A percentile compares a stretch with the other conserved stretches of the same genome.
These are phyloP conservation scores for Chaetomiaceae sp. DNA, from an alignment of 2,329 filamentous ascomycete genomes.

Conservation along the genomic window DNA sequence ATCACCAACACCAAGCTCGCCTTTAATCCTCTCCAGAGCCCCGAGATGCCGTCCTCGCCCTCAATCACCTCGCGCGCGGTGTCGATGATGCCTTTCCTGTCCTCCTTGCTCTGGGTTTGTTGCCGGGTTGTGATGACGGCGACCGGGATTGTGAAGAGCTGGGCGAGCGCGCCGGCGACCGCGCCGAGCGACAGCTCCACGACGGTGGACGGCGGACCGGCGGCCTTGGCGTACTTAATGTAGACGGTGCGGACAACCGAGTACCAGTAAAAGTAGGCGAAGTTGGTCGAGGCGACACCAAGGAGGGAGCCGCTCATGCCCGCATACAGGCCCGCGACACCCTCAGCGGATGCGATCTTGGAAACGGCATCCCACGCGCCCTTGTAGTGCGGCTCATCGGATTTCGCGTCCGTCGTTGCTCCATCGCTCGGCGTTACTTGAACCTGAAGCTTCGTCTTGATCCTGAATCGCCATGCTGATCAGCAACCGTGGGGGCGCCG, in stretches of 20 bases:
- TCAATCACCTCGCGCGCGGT: constrained; percentile 86
- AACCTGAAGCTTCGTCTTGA: constrained; percentile 94
- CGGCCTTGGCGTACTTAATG: constrained; percentile 52
- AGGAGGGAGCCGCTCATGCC: constrained; percentile 83
- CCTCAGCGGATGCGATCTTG: constrained; percentile 78
- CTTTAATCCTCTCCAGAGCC: constrained; percentile 92
- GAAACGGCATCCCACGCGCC: constrained; percentile 84
- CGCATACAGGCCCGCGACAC: constrained; percentile 76
- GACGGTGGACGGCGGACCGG: constrained; percentile 65
- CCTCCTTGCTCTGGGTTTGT: constrained; percentile 81
- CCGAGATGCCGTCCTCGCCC: constrained; percentile 82
- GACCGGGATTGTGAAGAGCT: constrained; percentile 94
- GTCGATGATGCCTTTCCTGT: constrained; percentile 80
- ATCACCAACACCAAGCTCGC: constrained; percentile 92
- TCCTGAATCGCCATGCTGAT: constrained; percentile 47
- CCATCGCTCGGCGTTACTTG: constrained; percentile 65
- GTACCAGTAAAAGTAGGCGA: constrained; percentile 99
- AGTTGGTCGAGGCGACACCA: constrained; percentile 95
- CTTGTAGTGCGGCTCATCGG: constrained; percentile 67
- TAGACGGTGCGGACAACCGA: constrained; percentile 82
- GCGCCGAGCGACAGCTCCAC: constrained; percentile 83
- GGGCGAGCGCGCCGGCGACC: constrained; percentile 81
- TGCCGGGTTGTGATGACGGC: constrained; percentile 93
- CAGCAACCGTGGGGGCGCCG: constrained; percentile 2
- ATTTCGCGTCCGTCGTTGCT: constrained; percentile 36